Evolutionary conservation across 495 filamentous ascomycete genomes (phyloP).

Genomic region (Xylona heveae): DNA sequence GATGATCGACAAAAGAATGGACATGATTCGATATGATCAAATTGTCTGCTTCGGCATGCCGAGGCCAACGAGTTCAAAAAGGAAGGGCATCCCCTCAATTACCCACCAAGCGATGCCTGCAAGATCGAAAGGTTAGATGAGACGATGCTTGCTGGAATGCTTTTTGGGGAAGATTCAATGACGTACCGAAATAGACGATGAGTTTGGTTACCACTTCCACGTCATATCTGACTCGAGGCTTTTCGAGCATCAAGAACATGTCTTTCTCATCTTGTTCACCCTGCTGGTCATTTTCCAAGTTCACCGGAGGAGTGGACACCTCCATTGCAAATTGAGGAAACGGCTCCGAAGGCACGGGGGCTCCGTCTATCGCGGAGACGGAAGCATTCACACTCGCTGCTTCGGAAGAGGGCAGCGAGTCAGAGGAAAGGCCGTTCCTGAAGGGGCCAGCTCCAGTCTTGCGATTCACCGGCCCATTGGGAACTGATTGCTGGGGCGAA

Average conservation of each 20-base stretch:
- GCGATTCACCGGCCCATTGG: too few species aligned
- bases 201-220: conserved; percentile 94
- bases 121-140: conserved; percentile 1
- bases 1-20: too few species aligned
- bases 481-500: too few species aligned
- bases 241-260: conserved; percentile 67
- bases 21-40: too few species aligned
- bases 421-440: too few species aligned
- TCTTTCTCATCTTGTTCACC: conserved; percentile 44
- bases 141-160: not conserved
- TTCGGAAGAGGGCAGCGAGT: too few species aligned
- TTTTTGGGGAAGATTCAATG: not conserved
- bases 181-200: conserved; percentile 78
- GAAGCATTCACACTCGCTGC: too few species aligned
- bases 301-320: conserved; percentile 12
- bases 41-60: conserved; percentile 15
- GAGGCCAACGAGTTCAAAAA: conserved; percentile 45
- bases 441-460: too few species aligned
- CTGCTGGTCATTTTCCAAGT: conserved; percentile 25
- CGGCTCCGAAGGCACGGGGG: too few species aligned
- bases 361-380: too few species aligned
- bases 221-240: conserved; percentile 82
- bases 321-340: conserved; percentile 1
- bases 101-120: conserved; percentile 58
- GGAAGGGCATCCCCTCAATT: conserved; percentile 40